Conservation (phyloP, 2,329 filamentous ascomycete species). For the Chrysoporthe cubensis region DNA sequence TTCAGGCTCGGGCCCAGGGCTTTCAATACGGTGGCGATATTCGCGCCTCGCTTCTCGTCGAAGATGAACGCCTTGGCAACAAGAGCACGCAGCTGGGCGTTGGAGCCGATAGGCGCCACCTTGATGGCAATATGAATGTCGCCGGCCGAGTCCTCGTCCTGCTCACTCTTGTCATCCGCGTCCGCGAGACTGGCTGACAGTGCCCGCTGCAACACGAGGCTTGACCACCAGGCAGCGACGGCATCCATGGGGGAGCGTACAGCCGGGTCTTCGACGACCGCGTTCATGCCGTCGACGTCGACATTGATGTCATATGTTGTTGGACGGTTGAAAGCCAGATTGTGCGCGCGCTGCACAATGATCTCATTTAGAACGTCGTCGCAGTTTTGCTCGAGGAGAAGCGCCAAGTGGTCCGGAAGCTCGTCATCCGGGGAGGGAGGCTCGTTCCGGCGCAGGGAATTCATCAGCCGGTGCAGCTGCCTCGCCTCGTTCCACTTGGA, state of each 20-base stretch:
- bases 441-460: slow-evolving; percentile 47
- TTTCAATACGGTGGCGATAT: slow-evolving; percentile 60
- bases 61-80: slow-evolving; percentile 62
- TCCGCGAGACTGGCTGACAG: slow-evolving; percentile 66
- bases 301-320: slow-evolving; percentile 68
- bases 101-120: slow-evolving; percentile 77
- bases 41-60: slow-evolving; percentile 56
- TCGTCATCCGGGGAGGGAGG: slow-evolving; percentile 58
- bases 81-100: slow-evolving; percentile 65
- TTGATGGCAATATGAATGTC: slow-evolving; percentile 71
- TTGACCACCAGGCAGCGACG: slow-evolving; percentile 90
- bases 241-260: slow-evolving; percentile 88
- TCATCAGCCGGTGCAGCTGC: slow-evolving; percentile 58
- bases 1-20: slow-evolving; percentile 50
- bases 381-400: slow-evolving; percentile 77
- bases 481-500: slow-evolving; percentile 83
- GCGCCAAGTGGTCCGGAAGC: slow-evolving; percentile 76
- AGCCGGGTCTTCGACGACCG: slow-evolving; percentile 81
- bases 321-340: slow-evolving; percentile 83
- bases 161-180: slow-evolving; percentile 50
- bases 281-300: slow-evolving; percentile 74
- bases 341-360: slow-evolving; percentile 84
- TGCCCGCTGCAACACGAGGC: slow-evolving; percentile 69
- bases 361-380: slow-evolving; percentile 79
- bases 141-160: slow-evolving; percentile 41